phyloP scores from a whole-genome alignment of 2,329 filamentous ascomycete genomes.

The Xylaria sp. region DNA sequence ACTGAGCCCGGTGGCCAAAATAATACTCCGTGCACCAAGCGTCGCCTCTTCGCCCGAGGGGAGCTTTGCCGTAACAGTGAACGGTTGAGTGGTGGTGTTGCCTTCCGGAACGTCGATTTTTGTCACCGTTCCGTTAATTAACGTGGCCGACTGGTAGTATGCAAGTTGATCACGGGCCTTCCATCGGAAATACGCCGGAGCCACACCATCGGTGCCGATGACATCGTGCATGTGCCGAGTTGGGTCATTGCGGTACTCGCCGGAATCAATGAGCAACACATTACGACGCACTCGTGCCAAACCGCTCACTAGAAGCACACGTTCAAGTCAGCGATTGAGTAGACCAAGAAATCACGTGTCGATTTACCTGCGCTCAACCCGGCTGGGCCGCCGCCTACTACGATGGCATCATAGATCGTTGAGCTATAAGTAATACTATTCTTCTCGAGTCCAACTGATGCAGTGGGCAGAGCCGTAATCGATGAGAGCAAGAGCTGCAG shows the following conservation, averaged over 20 bases:
- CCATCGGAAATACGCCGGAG: slow-evolving; percentile 64
- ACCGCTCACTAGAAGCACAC: slow-evolving; percentile 58
- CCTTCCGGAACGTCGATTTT: slow-evolving; percentile 50
- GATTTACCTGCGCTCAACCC: slow-evolving; percentile 35
- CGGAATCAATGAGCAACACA: slow-evolving; percentile 67
- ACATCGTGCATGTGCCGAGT: slow-evolving; percentile 71
- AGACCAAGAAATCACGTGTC: not conserved
- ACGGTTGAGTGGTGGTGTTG: slow-evolving; percentile 47
- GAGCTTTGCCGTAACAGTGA: slow-evolving; percentile 54
- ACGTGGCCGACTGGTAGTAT: slow-evolving; percentile 60
- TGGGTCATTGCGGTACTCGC: slow-evolving; percentile 65
- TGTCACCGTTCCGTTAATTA: slow-evolving; percentile 64
- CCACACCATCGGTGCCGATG: slow-evolving; percentile 68
- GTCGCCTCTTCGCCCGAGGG: slow-evolving; percentile 43
- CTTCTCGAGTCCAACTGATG: not conserved
- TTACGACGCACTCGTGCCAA: slow-evolving; percentile 67
- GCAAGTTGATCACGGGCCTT: slow-evolving; percentile 63
- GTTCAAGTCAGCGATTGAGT: slow-evolving; percentile 9
- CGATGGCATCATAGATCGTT: slow-evolving; percentile 35
- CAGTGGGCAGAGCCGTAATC: slow-evolving; percentile 29
- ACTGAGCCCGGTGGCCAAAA: slow-evolving; percentile 66
- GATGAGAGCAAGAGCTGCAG: slow-evolving; percentile 34
- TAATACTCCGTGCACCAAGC: slow-evolving; percentile 62
- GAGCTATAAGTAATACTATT: not conserved
- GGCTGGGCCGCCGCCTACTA: slow-evolving; percentile 36